phyloP scores from a whole-genome alignment of 2,329 filamentous ascomycete species.

The Xylariaceae sp. region DNA sequence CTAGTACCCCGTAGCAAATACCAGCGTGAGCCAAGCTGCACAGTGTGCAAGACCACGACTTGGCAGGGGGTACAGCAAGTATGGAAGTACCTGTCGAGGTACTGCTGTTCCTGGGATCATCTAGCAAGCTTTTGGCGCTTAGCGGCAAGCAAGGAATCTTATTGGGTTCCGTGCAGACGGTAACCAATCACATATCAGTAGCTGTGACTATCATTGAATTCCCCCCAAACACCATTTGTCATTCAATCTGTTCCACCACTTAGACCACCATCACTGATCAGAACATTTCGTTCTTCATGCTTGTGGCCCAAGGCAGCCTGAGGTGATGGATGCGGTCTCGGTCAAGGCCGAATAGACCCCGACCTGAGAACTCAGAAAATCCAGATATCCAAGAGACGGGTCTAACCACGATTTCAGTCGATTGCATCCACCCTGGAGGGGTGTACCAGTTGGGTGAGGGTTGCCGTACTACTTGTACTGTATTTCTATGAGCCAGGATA shows the following conservation, averaged over 20 bases:
- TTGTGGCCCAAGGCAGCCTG: too few species aligned
- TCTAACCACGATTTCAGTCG: background rate
- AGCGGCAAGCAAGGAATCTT: conserved; percentile 17
- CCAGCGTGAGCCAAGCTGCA: conserved; percentile 3
- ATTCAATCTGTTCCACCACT: too few species aligned
- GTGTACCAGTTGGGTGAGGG: too few species aligned
- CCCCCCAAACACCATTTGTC: conserved; percentile 25
- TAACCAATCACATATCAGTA: conserved; percentile 35
- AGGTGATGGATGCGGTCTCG: background rate
- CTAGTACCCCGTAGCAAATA: conserved; percentile 1
- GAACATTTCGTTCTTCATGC: too few species aligned
- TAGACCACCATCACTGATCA: too few species aligned
- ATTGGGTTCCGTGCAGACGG: conserved; percentile 35
- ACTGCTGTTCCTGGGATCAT: background rate
- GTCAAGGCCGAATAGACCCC: background rate
- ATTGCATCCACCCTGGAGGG: conserved; percentile 7
- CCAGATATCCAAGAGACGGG: conserved; percentile 1
- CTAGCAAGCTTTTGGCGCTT: conserved; percentile 8
- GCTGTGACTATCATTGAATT: background rate
- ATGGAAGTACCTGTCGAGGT: background rate
- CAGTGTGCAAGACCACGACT: conserved; percentile 8
- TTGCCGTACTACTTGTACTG: too few species aligned
- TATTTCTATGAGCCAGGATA: background rate
- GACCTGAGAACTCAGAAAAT: conserved; percentile 1
- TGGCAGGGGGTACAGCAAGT: background rate